Evolutionary conservation across 495 filamentous ascomycete genomes (phyloP), one percentile per base, ranked within the genome.

Genomic region (Aspergillus haitiensis): DNA sequence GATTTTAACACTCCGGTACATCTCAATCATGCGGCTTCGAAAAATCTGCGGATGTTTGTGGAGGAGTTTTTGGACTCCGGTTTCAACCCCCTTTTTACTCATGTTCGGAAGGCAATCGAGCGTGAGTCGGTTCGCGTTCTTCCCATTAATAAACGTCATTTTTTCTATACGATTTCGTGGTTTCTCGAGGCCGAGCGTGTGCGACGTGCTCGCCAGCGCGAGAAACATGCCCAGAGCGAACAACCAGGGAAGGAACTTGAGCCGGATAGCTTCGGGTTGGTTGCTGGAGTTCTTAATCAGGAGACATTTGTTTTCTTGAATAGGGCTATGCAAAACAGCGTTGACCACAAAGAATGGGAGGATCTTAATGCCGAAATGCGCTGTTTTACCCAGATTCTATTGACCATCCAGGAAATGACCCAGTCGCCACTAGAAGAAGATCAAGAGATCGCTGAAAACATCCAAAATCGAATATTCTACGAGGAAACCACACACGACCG

Each of bases 401-500:
- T 97, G 42, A 97, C 93, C 0, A 88, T 97, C 4, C 93, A 97
- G 67, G 91, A 96, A 59, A 99, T 99, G 95, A 78, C 86, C 4
- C 83, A 88, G 40, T 93, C 90, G 0, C 83, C 84, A 0, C 79
- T 91, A 27, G 93, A 97, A 61, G 95, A 98, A 9, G 91, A 99
- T 64, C 90, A 95, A 71, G 95, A 98, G 60, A 97, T 99, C 65
- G 95, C 95, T 5, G 93, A 99, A 66, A 99, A 98, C 62, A 97
- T 96, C 40, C 87, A 96, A 53, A 94, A 88, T 65, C 90, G 95
- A 33, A 91, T 99, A 1, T 99, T 99, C 70, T 98, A 99, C 75
- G 95, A 99, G 72, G 92, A 98, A 66, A 86, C 88, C 0, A 97
- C 92, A 0, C 90, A 98, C 66, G 93, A 98, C 60, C 80, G 90